Percentiles rank a stretch among this genome's conserved stretches.
These are phyloP conservation scores for Amanita pseudoporphyria DNA, from an alignment of 768 basidiomycete genomes.

Conservation along the genomic window DNA sequence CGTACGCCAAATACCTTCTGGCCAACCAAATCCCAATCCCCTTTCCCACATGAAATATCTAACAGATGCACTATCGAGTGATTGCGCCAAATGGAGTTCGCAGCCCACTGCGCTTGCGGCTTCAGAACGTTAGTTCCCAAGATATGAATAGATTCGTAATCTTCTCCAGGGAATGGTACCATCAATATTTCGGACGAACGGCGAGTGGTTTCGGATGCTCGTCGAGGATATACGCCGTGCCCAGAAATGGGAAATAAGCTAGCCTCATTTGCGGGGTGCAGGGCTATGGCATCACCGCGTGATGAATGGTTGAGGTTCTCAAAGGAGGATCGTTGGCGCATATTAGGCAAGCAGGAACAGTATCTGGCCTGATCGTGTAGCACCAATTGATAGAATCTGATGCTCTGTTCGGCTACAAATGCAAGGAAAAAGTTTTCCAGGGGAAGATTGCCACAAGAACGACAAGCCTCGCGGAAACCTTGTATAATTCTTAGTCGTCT, in stretches of 20 bases:
- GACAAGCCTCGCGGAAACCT: slow-evolving; percentile 47
- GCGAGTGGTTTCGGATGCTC: slow-evolving; percentile 49
- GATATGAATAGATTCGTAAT: slow-evolving; percentile 23
- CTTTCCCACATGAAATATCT: slow-evolving; percentile 61
- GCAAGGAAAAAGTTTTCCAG: slow-evolving; percentile 56
- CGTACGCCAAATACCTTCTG: slow-evolving; percentile 62
- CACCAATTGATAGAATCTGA: slow-evolving; percentile 58
- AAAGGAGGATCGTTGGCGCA: slow-evolving; percentile 34
- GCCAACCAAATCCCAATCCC: slow-evolving; percentile 62
- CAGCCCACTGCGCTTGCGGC: slow-evolving; percentile 22
- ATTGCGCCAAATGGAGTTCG: slow-evolving; percentile 45
- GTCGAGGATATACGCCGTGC: slow-evolving; percentile 68
- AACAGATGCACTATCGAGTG: slow-evolving; percentile 43
- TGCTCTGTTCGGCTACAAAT: slow-evolving; percentile 53
- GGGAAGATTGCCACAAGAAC: slow-evolving; percentile 59
- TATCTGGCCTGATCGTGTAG: slow-evolving; percentile 46
- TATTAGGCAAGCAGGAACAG: slow-evolving; percentile 55
- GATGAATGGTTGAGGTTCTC: slow-evolving; percentile 43
- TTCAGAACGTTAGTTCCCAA: slow-evolving; percentile 20
- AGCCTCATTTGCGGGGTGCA: slow-evolving; percentile 34
- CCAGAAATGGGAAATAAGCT: slow-evolving; percentile 70
- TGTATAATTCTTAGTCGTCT: slow-evolving; percentile 47
- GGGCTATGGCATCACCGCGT: slow-evolving; percentile 49
- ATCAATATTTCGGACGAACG: slow-evolving; percentile 38
- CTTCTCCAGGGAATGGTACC: slow-evolving; percentile 36